A percentile compares a stretch with the other conserved stretches of the same genome.
These are phyloP conservation scores for Nannochloropsis gaditana DNA, from an alignment of 108 stramenopile species.

Conservation along the genomic window DNA sequence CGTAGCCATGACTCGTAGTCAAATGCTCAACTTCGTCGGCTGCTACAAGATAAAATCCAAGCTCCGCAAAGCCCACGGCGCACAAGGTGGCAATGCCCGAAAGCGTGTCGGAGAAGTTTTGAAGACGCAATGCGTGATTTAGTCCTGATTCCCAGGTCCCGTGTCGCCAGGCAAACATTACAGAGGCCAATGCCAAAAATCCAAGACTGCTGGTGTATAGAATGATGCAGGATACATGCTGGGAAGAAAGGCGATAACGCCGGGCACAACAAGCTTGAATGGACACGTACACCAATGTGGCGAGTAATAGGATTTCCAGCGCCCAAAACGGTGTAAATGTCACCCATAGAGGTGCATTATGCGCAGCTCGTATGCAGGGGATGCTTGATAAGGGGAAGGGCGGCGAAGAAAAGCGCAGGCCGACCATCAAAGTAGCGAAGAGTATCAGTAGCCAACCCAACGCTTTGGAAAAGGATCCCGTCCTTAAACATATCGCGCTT, in stretches of 20 bases:
- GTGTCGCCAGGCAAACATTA: not conserved
- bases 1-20: not conserved
- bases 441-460: not conserved
- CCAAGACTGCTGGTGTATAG: not conserved
- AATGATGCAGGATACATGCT: not conserved
- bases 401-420: conserved; percentile 3
- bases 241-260: not conserved
- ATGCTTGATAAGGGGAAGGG: not conserved
- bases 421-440: not conserved
- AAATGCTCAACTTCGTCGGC: not conserved
- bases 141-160: not conserved
- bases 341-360: not conserved
- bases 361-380: not conserved
- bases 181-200: not conserved
- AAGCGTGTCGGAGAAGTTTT: not conserved
- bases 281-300: not conserved
- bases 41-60: not conserved
- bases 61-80: not conserved
- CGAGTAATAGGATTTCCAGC: not conserved
- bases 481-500: not conserved
- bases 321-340: conserved; percentile 8
- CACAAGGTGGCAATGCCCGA: not conserved
- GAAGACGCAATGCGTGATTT: conserved; percentile 6
- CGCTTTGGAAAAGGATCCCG: conserved; percentile 8
- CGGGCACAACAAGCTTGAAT: not conserved